These are phyloP conservation scores for Boehmeria nivea DNA, from an alignment of 306 rosid species.

Conservation along the genomic window DNA sequence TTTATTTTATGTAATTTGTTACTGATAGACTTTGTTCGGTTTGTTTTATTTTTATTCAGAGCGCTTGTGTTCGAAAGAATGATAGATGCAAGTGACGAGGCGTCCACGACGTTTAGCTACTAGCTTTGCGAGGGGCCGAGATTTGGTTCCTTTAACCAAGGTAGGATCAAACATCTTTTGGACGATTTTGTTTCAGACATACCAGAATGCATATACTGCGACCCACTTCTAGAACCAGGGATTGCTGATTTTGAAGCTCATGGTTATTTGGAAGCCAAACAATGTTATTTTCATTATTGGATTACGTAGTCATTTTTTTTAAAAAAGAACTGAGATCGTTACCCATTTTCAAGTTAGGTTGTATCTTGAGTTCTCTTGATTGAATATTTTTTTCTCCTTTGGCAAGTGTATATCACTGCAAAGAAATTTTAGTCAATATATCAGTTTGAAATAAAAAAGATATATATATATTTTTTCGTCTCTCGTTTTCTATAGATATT, in stretches of 20 bases:
- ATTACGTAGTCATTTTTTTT: constrained; percentile 21
- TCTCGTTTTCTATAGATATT: too few species aligned
- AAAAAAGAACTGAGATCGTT: constrained; percentile 17
- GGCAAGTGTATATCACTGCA: too few species aligned
- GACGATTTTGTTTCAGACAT: constrained; percentile 11
- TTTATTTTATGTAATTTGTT: background rate
- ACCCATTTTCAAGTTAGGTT: constrained; percentile 22
- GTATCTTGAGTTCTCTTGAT: constrained; percentile 15
- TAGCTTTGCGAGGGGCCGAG: background rate
- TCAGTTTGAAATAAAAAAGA: background rate
- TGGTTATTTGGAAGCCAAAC: constrained; percentile 21
- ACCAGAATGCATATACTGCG: background rate
- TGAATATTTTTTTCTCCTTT: constrained; percentile 12
- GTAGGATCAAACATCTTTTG: constrained; percentile 13
- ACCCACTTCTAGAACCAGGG: constrained; percentile 14
- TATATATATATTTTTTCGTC: too few species aligned
- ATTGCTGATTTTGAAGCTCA: constrained; percentile 20
- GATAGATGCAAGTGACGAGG: constrained; percentile 22
- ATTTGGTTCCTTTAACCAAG: constrained; percentile 9
- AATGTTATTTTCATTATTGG: constrained; percentile 13
- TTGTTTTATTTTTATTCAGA: constrained; percentile 40
- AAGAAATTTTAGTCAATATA: constrained; percentile 8
- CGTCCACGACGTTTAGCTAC: too few species aligned
- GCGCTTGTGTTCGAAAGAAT: constrained; percentile 76
- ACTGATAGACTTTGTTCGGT: background rate